Conservation (phyloP, 1,139 yeast genomes). For the Debaryomyces singareniensis region DNA sequence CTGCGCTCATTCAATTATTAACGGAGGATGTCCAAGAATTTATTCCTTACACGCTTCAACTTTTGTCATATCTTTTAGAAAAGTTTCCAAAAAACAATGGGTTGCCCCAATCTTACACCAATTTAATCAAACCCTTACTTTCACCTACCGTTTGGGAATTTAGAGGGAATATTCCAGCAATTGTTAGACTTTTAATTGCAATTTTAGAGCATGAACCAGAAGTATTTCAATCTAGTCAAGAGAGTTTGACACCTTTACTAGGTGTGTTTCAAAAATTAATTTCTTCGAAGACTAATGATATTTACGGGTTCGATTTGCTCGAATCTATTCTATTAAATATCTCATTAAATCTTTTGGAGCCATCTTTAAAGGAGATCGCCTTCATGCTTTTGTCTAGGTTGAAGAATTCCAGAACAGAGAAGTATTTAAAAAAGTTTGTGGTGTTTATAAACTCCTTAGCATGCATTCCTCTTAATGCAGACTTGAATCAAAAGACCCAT, state of each 20-base stretch:
- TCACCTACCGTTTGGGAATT: conserved; percentile 92
- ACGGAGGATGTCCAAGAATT: conserved; percentile 90
- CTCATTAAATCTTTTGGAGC: conserved; percentile 43
- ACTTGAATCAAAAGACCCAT: conserved; percentile 10
- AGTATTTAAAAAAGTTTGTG: conserved; percentile 66
- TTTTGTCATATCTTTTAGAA: conserved; percentile 73
- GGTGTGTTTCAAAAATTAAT: conserved; percentile 96
- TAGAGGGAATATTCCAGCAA: conserved; percentile 89
- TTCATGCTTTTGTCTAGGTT: conserved; percentile 72
- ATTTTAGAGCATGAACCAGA: conserved; percentile 59
- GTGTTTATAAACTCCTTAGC: conserved; percentile 54
- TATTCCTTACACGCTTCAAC: conserved; percentile 87
- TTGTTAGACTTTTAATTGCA: conserved; percentile 71
- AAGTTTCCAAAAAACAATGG: conserved; percentile 41
- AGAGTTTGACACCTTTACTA: conserved; percentile 63
- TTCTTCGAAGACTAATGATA: conserved; percentile 76
- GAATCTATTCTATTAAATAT: conserved; percentile 60
- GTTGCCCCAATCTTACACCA: conserved; percentile 60
- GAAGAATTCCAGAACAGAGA: conserved; percentile 76
- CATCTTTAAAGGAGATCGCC: conserved; percentile 68
- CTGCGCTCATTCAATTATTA: conserved; percentile 60
- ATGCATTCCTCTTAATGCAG: conserved; percentile 28
- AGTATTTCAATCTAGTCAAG: conserved; percentile 36
- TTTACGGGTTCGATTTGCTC: conserved; percentile 76
- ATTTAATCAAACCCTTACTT: conserved; percentile 71